phyloP scores from a whole-genome alignment of 1,284 basidiomycete genomes.

The Rhodotorula sp. region DNA sequence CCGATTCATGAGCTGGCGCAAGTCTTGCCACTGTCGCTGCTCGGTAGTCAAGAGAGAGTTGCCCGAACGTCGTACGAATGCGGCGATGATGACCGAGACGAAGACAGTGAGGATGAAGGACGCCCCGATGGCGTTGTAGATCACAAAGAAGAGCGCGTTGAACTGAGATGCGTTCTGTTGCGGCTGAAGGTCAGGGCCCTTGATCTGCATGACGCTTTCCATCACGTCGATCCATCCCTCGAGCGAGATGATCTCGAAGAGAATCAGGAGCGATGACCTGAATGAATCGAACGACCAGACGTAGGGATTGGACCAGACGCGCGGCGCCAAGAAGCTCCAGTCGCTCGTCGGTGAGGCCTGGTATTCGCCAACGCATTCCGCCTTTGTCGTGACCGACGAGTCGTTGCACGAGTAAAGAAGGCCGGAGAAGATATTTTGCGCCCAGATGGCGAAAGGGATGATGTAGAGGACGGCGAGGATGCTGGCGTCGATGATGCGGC shows the following conservation, averaged over 20 bases:
- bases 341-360: slow-evolving; percentile 54
- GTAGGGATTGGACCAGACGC: slow-evolving; percentile 86
- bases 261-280: slow-evolving; percentile 76
- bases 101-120: slow-evolving; percentile 63
- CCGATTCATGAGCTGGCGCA: slow-evolving; percentile 81
- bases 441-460: slow-evolving; percentile 97
- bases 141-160: slow-evolving; percentile 88
- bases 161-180: slow-evolving; percentile 66
- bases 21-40: slow-evolving; percentile 94
- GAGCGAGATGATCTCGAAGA: slow-evolving; percentile 94
- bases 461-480: slow-evolving; percentile 88
- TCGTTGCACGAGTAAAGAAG: slow-evolving; percentile 86
- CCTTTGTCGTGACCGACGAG: slow-evolving; percentile 56
- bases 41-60: slow-evolving; percentile 79
- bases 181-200: slow-evolving; percentile 67
- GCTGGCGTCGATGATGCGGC: slow-evolving; percentile 84
- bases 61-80: slow-evolving; percentile 59
- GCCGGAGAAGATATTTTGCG: slow-evolving; percentile 88
- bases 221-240: slow-evolving; percentile 92
- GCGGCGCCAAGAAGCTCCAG: slow-evolving; percentile 69
- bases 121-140: slow-evolving; percentile 89
- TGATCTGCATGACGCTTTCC: slow-evolving; percentile 75
- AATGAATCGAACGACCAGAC: slow-evolving; percentile 91
- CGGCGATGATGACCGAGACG: slow-evolving; percentile 34
- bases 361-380: slow-evolving; percentile 75